Evolutionary conservation across 352 stramenopile species (phyloP).

Genomic region (Pythium graminicola): DNA sequence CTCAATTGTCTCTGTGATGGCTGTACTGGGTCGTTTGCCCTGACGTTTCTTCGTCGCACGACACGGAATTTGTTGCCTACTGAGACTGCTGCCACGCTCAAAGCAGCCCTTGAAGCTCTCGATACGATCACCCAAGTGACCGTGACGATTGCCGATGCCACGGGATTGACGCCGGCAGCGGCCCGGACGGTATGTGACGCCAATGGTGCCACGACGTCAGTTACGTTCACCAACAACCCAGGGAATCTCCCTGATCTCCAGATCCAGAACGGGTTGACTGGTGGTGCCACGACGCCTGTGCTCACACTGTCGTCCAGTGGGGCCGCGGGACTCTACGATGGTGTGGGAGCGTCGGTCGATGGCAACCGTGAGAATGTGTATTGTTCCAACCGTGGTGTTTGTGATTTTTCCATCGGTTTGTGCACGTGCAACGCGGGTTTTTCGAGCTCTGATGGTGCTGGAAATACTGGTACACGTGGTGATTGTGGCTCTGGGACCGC

Average conservation of each 20-base stretch:
- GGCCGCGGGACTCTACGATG: constrained; percentile 5
- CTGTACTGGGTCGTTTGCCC: constrained; percentile 48
- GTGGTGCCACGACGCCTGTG: constrained; percentile 6
- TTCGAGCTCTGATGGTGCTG: constrained; percentile 46
- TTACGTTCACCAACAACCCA: constrained; percentile 70
- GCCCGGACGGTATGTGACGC: constrained; percentile 31
- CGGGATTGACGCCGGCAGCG: not conserved
- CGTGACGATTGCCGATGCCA: constrained; percentile 21
- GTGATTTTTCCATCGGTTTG: constrained; percentile 48
- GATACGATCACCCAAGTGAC: constrained; percentile 48
- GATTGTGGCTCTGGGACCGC: constrained; percentile 42
- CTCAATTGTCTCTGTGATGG: constrained; percentile 46
- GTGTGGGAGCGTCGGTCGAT: constrained; percentile 6
- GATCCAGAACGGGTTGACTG: constrained; percentile 39
- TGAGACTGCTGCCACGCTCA: constrained; percentile 30
- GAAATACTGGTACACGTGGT: constrained; percentile 26
- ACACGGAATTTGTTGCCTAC: constrained; percentile 44
- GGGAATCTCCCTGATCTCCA: constrained; percentile 45
- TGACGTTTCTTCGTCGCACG: constrained; percentile 57
- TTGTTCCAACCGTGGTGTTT: constrained; percentile 83
- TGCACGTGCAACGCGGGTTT: constrained; percentile 68
- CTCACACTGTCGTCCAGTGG: constrained; percentile 14
- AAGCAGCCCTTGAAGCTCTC: constrained; percentile 48
- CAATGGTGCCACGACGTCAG: constrained; percentile 35
- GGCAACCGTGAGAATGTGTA: constrained; percentile 52